Conservation (phyloP, 192 early-diverging fungal genomes). For the Phlyctochytrium bullatum region DNA sequence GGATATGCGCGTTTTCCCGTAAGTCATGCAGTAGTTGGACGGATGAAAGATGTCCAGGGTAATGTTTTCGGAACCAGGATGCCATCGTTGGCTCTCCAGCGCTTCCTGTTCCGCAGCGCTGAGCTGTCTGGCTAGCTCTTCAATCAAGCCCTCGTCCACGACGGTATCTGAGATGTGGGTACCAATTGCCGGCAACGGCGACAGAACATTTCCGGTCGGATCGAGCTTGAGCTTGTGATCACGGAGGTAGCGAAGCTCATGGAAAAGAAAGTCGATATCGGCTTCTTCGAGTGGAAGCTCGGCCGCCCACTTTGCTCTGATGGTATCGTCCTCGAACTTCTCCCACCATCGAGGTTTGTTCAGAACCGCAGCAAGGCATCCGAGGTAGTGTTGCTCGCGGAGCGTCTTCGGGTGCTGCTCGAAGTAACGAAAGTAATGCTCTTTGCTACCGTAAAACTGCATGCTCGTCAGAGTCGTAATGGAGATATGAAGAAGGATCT, state of each 20-base stretch:
- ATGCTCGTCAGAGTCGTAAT: too few relatives aligned
- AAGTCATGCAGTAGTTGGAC: conserved; percentile 41
- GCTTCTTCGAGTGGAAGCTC: not conserved
- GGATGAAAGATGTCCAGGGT: conserved; percentile 57
- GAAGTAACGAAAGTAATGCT: too few relatives aligned
- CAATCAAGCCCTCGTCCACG: not conserved
- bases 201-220: too few relatives aligned
- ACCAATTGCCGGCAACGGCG: too few relatives aligned
- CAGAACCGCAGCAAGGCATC: not conserved
- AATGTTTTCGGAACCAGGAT: conserved; percentile 37
- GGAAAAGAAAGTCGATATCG: too few relatives aligned
- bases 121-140: not conserved
- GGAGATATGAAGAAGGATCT: too few relatives aligned
- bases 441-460: too few relatives aligned
- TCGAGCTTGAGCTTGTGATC: too few relatives aligned
- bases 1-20: conserved; percentile 16
- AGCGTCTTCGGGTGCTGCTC: not conserved
- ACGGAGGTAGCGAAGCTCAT: too few relatives aligned
- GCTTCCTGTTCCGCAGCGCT: conserved; percentile 14
- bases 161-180: not conserved
- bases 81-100: conserved; percentile 37
- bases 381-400: not conserved
- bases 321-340: not conserved
- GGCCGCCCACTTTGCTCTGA: not conserved
- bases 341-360: not conserved